Evolutionary conservation across 495 filamentous ascomycete genomes (phyloP).

Genomic region (Glonium stellatum): DNA sequence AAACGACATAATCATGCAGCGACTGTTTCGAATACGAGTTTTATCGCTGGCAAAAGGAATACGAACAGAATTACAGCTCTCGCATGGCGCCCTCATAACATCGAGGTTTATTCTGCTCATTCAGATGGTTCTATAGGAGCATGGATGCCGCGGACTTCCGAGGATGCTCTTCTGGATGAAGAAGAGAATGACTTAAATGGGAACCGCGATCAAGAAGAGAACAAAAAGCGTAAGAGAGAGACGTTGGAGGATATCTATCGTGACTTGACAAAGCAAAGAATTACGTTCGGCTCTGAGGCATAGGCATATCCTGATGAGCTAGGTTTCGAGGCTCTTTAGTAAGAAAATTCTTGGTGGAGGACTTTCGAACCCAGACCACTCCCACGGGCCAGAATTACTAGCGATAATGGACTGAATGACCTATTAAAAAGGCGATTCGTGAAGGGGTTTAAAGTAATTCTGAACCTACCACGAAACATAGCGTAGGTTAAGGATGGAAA

Average conservation of each 20-base stretch:
- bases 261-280: conserved; percentile 46
- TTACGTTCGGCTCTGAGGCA: conserved; percentile 40
- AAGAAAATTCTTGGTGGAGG: too few species aligned
- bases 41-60: conserved; percentile 31
- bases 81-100: conserved; percentile 58
- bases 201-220: conserved; percentile 24
- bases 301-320: too few species aligned
- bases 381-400: too few species aligned
- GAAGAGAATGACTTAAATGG: conserved; percentile 41
- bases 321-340: too few species aligned
- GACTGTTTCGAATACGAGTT: conserved; percentile 19
- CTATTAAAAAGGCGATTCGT: too few species aligned
- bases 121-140: conserved; percentile 51
- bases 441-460: too few species aligned
- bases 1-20: conserved; percentile 43
- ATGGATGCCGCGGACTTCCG: conserved; percentile 50
- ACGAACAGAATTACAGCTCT: conserved; percentile 59
- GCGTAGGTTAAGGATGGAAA: too few species aligned
- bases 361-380: too few species aligned
- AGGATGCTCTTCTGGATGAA: conserved; percentile 35
- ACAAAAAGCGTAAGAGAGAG: conserved; percentile 35
- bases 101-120: conserved; percentile 52
- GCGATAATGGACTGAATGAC: too few species aligned
- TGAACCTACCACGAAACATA: too few species aligned
- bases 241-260: conserved; percentile 49